Percentiles rank a stretch among this genome's conserved stretches.
Conservation (phyloP, 495 filamentous ascomycete genomes). For the Trichodelitschia bisporula region DNA sequence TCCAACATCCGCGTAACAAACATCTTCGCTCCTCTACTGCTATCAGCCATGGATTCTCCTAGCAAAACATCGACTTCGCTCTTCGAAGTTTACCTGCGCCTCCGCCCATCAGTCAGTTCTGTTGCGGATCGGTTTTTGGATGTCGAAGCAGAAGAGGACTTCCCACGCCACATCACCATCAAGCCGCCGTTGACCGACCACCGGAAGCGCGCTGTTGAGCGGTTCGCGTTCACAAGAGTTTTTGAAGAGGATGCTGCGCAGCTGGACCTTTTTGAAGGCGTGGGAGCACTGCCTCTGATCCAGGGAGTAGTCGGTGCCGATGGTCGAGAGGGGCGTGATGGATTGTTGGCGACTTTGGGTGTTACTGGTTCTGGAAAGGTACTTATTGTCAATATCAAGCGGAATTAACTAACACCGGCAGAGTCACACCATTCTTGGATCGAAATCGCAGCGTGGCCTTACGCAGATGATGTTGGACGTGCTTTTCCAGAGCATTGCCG, state of each 20-base stretch:
- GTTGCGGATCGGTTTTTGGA: slow-evolving; percentile 44
- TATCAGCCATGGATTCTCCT: slow-evolving; percentile 11
- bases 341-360: slow-evolving; percentile 71
- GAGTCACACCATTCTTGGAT: slow-evolving; percentile 94
- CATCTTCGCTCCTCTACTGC: not conserved
- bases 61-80: slow-evolving; percentile 28
- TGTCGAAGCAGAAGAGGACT: slow-evolving; percentile 31
- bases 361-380: slow-evolving; percentile 96
- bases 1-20: not conserved
- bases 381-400: slow-evolving; percentile 3
- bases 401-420: slow-evolving; percentile 17
- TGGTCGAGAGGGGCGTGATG: slow-evolving; percentile 61
- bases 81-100: slow-evolving; percentile 80
- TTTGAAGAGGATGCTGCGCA: slow-evolving; percentile 73
- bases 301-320: slow-evolving; percentile 47
- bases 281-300: slow-evolving; percentile 46
- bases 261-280: slow-evolving; percentile 68
- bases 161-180: slow-evolving; percentile 63
- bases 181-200: slow-evolving; percentile 52
- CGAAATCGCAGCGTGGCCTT: slow-evolving; percentile 59
- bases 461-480: slow-evolving; percentile 82
- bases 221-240: slow-evolving; percentile 80
- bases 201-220: slow-evolving; percentile 67
- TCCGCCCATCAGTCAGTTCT: slow-evolving; percentile 40
- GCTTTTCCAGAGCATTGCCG: slow-evolving; percentile 53